Evolutionary conservation across 495 filamentous ascomycete genomes (phyloP).

Genomic region (Rhypophila decipiens): DNA sequence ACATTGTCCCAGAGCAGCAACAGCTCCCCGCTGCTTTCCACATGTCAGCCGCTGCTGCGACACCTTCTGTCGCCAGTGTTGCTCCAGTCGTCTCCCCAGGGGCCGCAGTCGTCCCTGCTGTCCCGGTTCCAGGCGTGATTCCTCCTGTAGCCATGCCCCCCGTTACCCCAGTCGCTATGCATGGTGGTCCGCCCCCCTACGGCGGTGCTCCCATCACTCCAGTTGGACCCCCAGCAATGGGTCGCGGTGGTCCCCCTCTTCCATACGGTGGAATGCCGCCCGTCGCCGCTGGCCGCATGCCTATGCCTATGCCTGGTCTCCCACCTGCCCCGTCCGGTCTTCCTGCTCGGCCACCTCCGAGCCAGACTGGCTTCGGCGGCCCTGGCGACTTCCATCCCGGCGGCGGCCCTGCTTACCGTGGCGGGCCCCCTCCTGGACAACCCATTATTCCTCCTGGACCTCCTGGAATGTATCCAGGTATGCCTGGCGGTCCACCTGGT

Average conservation of each 20-base stretch:
- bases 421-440: slow-evolving; percentile 10
- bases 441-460: slow-evolving; percentile 4
- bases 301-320: neutral
- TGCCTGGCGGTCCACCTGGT: slow-evolving; percentile 17
- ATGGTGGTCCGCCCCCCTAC: slow-evolving; percentile 41
- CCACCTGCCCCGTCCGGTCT: slow-evolving; percentile 68
- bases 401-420: slow-evolving; percentile 18
- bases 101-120: neutral
- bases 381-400: slow-evolving; percentile 56
- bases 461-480: slow-evolving; percentile 16
- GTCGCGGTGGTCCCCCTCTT: slow-evolving; percentile 21
- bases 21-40: slow-evolving; percentile 51
- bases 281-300: slow-evolving; percentile 18
- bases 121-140: neutral
- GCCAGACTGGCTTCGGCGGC: slow-evolving; percentile 69
- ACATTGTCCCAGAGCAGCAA: slow-evolving; percentile 67
- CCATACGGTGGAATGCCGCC: slow-evolving; percentile 21
- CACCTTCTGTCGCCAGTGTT: slow-evolving; percentile 11
- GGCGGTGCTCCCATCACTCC: neutral
- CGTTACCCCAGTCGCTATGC: slow-evolving; percentile 25
- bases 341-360: slow-evolving; percentile 73
- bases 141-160: slow-evolving; percentile 25
- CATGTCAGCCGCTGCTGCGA: slow-evolving; percentile 27
- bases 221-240: slow-evolving; percentile 27
- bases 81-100: slow-evolving; percentile 6